A percentile compares a stretch with the other conserved stretches of the same genome.
These are phyloP conservation scores for Fraxinus excelsior DNA, from an alignment of 257 asterid species.

Conservation along the genomic window DNA sequence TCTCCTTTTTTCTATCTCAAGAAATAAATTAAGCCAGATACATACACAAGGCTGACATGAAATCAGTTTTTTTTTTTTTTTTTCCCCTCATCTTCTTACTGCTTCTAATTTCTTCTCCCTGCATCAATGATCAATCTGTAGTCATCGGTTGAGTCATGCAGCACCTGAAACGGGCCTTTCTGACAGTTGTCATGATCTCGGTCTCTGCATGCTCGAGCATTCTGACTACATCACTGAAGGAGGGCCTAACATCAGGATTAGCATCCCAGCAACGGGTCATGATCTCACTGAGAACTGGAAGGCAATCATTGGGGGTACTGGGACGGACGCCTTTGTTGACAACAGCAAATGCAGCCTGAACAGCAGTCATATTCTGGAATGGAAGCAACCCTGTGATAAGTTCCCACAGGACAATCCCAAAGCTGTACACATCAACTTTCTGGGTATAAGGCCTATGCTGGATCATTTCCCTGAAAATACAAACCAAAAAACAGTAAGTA, in stretches of 20 bases:
- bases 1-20: constrained; percentile 37
- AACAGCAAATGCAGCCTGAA: constrained; percentile 75
- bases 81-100: constrained; percentile 20
- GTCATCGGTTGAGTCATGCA: constrained; percentile 66
- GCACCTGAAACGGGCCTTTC: constrained; percentile 83
- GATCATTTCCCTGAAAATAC: constrained; percentile 65
- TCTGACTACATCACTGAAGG: constrained; percentile 61
- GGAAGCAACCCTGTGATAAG: constrained; percentile 65
- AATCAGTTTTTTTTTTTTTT: constrained; percentile 12
- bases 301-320: constrained; percentile 54
- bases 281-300: constrained; percentile 57
- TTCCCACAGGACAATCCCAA: constrained; percentile 69
- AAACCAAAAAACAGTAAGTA: constrained; percentile 25
- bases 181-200: constrained; percentile 63
- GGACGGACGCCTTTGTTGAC: constrained; percentile 75
- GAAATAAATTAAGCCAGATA: constrained; percentile 42
- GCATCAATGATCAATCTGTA: constrained; percentile 34
- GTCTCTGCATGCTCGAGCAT: constrained; percentile 71
- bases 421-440: constrained; percentile 71
- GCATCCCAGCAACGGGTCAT: constrained; percentile 73
- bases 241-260: constrained; percentile 61
- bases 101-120: constrained; percentile 18
- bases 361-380: constrained; percentile 63
- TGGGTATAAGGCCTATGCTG: constrained; percentile 58
- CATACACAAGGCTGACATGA: constrained; percentile 51